Evolutionary conservation across 2,329 filamentous ascomycete genomes (phyloP).

Genomic region (Cytospora piceae): DNA sequence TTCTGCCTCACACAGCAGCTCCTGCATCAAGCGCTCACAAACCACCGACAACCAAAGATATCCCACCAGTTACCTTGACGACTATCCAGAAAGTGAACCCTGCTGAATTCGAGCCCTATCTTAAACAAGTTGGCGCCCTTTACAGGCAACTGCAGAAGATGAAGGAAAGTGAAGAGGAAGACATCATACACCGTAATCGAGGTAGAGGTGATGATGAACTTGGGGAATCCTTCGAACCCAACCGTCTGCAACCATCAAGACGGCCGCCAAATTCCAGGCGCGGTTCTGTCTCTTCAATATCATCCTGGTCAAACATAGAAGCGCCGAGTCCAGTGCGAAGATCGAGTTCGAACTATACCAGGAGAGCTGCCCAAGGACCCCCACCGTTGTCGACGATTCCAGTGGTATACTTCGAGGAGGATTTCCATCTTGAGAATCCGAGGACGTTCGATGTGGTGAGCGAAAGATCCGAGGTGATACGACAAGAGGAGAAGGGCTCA

Average conservation of each 20-base stretch:
- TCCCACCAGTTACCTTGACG: slow-evolving; percentile 88
- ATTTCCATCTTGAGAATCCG: slow-evolving; percentile 94
- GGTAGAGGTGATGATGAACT: slow-evolving; percentile 49
- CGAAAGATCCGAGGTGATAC: slow-evolving; percentile 94
- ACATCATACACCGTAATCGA: slow-evolving; percentile 42
- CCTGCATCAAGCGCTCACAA: slow-evolving; percentile 74
- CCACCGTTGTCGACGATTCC: slow-evolving; percentile 93
- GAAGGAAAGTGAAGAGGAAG: slow-evolving; percentile 75
- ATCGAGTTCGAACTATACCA: slow-evolving; percentile 53
- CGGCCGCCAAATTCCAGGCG: slow-evolving; percentile 46
- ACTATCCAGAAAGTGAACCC: slow-evolving; percentile 83
- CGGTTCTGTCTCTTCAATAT: slow-evolving; percentile 50
- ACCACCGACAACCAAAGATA: slow-evolving; percentile 83
- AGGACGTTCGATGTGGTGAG: slow-evolving; percentile 96
- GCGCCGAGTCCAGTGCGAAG: slow-evolving; percentile 47
- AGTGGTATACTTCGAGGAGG: slow-evolving; percentile 89
- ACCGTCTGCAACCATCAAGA: slow-evolving; percentile 51
- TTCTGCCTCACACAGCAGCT: slow-evolving; percentile 76
- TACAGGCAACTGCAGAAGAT: slow-evolving; percentile 88
- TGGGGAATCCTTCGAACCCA: slow-evolving; percentile 45
- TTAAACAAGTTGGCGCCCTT: slow-evolving; percentile 81
- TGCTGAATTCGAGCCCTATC: slow-evolving; percentile 80
- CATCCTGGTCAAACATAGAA: slow-evolving; percentile 56
- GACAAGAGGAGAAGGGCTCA: slow-evolving; percentile 58
- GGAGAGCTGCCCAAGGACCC: slow-evolving; percentile 69